phyloP scores from a whole-genome alignment of 1,139 yeast genomes.

The Lodderomyces metapsilosis region DNA sequence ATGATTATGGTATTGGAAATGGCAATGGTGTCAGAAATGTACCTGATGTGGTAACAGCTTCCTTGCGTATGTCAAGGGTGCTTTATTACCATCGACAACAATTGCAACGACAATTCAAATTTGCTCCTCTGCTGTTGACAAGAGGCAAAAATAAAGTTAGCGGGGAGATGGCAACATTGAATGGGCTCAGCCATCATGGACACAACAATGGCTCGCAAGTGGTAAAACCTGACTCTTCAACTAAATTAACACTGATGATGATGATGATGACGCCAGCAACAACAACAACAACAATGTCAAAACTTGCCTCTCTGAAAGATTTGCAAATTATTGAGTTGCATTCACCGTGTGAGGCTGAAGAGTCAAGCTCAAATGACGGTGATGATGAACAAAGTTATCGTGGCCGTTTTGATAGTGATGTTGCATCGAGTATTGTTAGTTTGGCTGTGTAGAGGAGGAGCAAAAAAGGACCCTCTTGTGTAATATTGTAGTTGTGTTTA shows the following conservation, averaged over 20 bases:
- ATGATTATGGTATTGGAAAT: not conserved
- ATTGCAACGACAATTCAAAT: constrained; percentile 1
- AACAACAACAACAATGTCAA: no score
- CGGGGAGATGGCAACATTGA: no score
- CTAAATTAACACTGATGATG: not conserved
- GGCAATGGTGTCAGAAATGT: no score
- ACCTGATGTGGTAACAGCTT: no score
- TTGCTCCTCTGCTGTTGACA: constrained; percentile 1
- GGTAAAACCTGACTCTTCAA: not conserved
- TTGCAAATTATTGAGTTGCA: not conserved
- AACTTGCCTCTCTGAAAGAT: not conserved
- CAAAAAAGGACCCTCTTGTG: no score
- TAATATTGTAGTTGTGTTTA: no score
- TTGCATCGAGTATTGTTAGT: constrained; percentile 1
- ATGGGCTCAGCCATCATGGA: no score
- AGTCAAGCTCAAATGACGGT: constrained; percentile 13
- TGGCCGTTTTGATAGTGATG: constrained; percentile 2
- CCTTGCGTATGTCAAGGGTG: not conserved
- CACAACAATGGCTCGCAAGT: no score
- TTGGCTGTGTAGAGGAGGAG: constrained; percentile 2
- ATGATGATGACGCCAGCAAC: not conserved
- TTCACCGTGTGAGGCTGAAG: constrained; percentile 1
- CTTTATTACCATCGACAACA: constrained; percentile 1
- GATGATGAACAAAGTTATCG: constrained; percentile 13
- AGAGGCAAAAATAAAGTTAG: not conserved